phyloP scores from a whole-genome alignment of 78 protist species.

The Mastigamoeba balamuthi region DNA sequence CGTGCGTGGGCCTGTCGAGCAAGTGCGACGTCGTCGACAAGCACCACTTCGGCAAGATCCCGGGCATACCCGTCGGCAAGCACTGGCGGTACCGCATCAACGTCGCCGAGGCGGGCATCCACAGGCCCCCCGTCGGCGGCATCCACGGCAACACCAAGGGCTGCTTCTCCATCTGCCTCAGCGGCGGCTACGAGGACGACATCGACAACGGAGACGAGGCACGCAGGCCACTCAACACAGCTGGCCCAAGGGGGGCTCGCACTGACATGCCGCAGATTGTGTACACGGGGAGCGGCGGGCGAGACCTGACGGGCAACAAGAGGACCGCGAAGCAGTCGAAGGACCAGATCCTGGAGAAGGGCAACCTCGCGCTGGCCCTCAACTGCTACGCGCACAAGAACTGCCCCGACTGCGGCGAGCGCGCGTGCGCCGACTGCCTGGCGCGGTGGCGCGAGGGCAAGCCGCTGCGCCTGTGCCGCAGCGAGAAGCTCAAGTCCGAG shows the following conservation, averaged over 20 bases:
- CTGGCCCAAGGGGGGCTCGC: too few species aligned
- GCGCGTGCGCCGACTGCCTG: neutral
- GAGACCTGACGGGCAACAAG: neutral
- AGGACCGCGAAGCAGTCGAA: neutral
- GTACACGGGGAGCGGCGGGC: neutral
- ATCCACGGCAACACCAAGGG: neutral
- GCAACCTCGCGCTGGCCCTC: neutral
- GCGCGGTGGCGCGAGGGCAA: neutral
- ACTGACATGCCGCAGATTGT: too few species aligned
- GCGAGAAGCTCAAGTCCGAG: neutral
- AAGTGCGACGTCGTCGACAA: neutral
- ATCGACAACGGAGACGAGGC: neutral
- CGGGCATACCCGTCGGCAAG: neutral
- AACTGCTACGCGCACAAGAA: neutral
- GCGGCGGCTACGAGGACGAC: neutral
- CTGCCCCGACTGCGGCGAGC: neutral
- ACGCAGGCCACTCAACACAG: too few species aligned
- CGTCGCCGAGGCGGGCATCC: neutral
- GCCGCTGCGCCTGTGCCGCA: neutral
- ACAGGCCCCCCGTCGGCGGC: neutral
- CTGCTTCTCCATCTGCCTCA: neutral
- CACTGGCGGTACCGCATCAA: neutral
- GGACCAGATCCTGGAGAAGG: neutral
- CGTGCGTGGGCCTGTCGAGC: neutral
- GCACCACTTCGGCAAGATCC: neutral